Conservation (phyloP, 305 asterid species). For the Salvia sclarea region DNA sequence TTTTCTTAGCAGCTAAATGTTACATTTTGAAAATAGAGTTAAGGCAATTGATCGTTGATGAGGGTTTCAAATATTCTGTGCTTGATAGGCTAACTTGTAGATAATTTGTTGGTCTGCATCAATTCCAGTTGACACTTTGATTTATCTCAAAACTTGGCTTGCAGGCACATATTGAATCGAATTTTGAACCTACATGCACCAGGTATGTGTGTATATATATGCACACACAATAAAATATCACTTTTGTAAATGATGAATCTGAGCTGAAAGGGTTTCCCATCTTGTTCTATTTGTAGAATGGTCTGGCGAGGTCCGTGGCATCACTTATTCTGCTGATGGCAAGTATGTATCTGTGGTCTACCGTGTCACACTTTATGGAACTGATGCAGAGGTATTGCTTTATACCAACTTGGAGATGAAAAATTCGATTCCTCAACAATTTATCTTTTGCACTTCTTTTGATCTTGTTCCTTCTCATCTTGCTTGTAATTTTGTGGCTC, state of each 20-base stretch:
- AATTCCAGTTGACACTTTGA: conserved; percentile 1
- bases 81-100: too few species aligned
- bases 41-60: too few species aligned
- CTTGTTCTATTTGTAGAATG: conserved; percentile 53
- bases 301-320: conserved; percentile 87
- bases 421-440: background rate
- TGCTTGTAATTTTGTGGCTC: background rate
- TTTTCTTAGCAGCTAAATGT: background rate
- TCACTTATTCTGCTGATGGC: conserved; percentile 74
- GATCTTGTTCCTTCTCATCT: background rate
- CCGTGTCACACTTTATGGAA: conserved; percentile 84
- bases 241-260: conserved; percentile 16
- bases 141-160: conserved; percentile 2
- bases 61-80: too few species aligned
- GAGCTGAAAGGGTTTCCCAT: background rate
- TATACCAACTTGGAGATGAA: background rate
- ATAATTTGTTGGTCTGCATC: background rate
- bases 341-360: conserved; percentile 78
- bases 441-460: background rate
- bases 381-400: conserved; percentile 85
- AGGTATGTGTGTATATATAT: conserved; percentile 42
- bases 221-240: background rate
- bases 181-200: conserved; percentile 91
- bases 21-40: too few species aligned
- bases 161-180: conserved; percentile 86